Percentiles rank a stretch among this genome's conserved stretches.
phyloP scores from a whole-genome alignment of 352 stramenopile species.

The Pythium myriotylum region DNA sequence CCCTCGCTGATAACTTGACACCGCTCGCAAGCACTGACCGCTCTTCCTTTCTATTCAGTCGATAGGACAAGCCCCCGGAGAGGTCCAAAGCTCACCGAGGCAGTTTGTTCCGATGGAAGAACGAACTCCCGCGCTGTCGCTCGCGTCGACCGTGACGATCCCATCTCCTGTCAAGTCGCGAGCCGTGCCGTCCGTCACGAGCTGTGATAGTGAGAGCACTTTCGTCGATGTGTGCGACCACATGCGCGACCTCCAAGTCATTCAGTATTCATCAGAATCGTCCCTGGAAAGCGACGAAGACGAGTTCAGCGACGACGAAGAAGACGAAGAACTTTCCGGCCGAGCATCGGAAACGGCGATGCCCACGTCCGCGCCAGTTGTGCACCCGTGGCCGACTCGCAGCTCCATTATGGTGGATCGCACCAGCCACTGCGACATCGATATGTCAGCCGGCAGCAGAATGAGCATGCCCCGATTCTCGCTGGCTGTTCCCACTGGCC shows the following conservation, averaged over 20 bases:
- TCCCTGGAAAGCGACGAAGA: slow-evolving; percentile 16
- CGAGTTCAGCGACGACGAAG: slow-evolving; percentile 15
- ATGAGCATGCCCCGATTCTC: slow-evolving; percentile 33
- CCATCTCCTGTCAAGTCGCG: slow-evolving; percentile 8
- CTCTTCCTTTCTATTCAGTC: background rate
- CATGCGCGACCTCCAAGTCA: slow-evolving; percentile 1
- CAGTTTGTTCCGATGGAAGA: slow-evolving; percentile 14
- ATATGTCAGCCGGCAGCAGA: background rate
- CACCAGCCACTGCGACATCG: slow-evolving; percentile 3
- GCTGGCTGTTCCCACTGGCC: slow-evolving; percentile 36
- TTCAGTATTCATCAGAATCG: slow-evolving; percentile 11
- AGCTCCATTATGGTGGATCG: slow-evolving; percentile 16
- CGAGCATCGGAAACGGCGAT: slow-evolving; percentile 16
- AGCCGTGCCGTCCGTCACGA: slow-evolving; percentile 10
- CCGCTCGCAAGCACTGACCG: no score
- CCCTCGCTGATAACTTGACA: background rate
- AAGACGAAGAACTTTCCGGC: slow-evolving; percentile 2
- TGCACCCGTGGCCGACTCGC: slow-evolving; percentile 22
- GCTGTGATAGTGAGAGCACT: slow-evolving; percentile 24
- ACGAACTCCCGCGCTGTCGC: slow-evolving; percentile 1
- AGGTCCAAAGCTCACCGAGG: background rate
- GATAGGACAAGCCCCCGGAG: background rate
- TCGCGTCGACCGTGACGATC: slow-evolving; percentile 12
- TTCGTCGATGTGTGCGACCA: slow-evolving; percentile 21
- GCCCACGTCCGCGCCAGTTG: background rate